Evolutionary conservation across 805 yeast genomes (phyloP), one percentile per base, ranked within the genome.

Genomic region (Lipomyces sp.): DNA sequence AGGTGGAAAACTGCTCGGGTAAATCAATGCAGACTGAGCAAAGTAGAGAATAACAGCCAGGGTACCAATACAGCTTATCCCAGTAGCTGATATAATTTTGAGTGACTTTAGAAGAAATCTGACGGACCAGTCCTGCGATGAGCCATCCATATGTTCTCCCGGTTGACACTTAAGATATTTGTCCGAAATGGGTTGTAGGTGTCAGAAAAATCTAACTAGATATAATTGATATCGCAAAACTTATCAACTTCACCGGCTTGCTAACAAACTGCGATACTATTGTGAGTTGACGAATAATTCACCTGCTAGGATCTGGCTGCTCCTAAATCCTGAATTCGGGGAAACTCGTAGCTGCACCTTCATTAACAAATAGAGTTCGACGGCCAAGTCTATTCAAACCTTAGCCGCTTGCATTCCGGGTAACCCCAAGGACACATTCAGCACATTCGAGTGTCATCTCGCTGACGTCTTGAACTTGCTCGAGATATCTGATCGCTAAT

Each of bases 1-100:
- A 62, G 87, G 89, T 67, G 92, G 92, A 59, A 92, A 81, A 69
- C 84, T 81, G 2, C 96, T 85, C 0, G 98, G 98, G 75, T 94
- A 94, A n/a, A 94, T 87, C 60, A 95, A 75, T 50, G 80, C 80
- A 61, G 81, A 79, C 75, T 92, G 97, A 75, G 79, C 86, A 13
- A 81, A 74, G 77, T 90, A 90, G 30, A 90, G 75, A 10, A 71
- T 29, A 11, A 56, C 62, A 2, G 69, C 71, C 34, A 68, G 59
- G n/a, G 63, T 54, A n/a, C 67, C 71, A 15, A 61, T 62, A 34
- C 70, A 66, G 59, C 66, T 42, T 5, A 66, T 56, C 34, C 71
- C 71, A 8, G 70, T 63, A 2, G 71, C 67, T 8, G 71, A 68
- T 32, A 66, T 56, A 2, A 68, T 50, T 55, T 68, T 68, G 33